Evolutionary conservation across 2,329 filamentous ascomycete genomes (phyloP), one percentile per base, ranked within the genome.

Genomic region (Westerdykella ornata): DNA sequence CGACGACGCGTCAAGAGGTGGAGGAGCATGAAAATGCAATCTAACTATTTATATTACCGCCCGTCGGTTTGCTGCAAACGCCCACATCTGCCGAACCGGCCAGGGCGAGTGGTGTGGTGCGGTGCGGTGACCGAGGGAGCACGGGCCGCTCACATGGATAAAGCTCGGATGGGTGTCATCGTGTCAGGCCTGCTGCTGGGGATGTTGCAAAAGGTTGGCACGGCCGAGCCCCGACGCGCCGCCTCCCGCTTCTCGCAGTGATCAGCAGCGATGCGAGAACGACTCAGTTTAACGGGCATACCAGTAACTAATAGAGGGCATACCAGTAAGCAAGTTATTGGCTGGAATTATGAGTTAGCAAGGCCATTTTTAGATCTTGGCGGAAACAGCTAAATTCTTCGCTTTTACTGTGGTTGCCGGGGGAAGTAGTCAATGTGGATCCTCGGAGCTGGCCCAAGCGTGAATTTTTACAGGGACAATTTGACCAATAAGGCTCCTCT

Each of bases 1-100:
- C 45, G 47, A 8, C 30, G 9, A 51, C 53, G 57, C 56, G 54
- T 51, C 37, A 38, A 44, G 36, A 53, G 47, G 53, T 48, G 49
- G 35, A 41, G 15, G 17, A 50, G 54, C 54, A 57, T 57, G 38
- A 57, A 42, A 2, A 36, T 37, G 20, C 46, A 53, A 60, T 60
- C 54, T 56, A 52, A 53, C 46, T 56, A 40, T 44, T 49, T 48
- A 53, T 55, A 48, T 18, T 30, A 45, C 36, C 38, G 12, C 37
- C 36, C 14, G 42, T 39, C 41, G 43, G 44, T 49, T 39, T 37
- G 32, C 38, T 42, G 28, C 37, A 49, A 45, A 51, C 42, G 43
- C 35, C 20, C 42, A 49, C 46, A 54, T 49, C 34, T 56, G 51
- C 49, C 51, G 53, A 45, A 33, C 22, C 37, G 18, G 35, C 39